Evolutionary conservation across 768 basidiomycete species (phyloP), one percentile per base, ranked within the genome.

Genomic region (Mycena chlorophos): DNA sequence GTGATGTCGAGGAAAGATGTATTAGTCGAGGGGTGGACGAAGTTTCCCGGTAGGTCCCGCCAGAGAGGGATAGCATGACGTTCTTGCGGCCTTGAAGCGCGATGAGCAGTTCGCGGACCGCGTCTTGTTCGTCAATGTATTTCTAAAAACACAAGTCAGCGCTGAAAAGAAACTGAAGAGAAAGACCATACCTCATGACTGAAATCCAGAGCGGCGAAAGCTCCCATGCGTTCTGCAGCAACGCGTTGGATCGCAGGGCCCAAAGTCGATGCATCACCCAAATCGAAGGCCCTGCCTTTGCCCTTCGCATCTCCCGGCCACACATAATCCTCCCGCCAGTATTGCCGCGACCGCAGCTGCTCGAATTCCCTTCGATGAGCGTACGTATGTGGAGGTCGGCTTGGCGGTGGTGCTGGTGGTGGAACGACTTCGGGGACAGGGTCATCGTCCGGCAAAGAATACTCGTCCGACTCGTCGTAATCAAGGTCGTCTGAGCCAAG

Each of bases 101-200:
- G 68, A 90, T 87, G 13, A 92, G 73, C 2, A 91, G 74, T 63
- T 94, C 91, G 3, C 91, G 80, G 4, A 91, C 86, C 34, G 86
- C 84, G 60, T 91, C 86, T 48, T 84, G 78, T 69, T 93, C 91
- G 49, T 83, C 68, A 23, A 92, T 88, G 57, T 87, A 87, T 68
- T 68, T 81, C 88, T 91, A 62, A 23, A 26, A 27, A 22, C 28
- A 10, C 17, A 23, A 10, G 28, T 54, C 4, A 51, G 49, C 34
- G 23, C 17, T 23, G 16, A 22, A 10, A 2, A 22, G 31, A n/a
- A 14, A 5, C 17, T 20, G 34, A 30, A 19, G 43, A 13, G 25
- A 28, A 20, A 28, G 23, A 49, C 8, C 46, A 46, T 55, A 82
- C 82, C 73, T 81, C 78, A 57, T 72, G 68, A 25, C 73, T 69